These are phyloP conservation scores for Emericellopsis atlantica DNA, from an alignment of 2,329 filamentous ascomycete species.

Conservation along the genomic window DNA sequence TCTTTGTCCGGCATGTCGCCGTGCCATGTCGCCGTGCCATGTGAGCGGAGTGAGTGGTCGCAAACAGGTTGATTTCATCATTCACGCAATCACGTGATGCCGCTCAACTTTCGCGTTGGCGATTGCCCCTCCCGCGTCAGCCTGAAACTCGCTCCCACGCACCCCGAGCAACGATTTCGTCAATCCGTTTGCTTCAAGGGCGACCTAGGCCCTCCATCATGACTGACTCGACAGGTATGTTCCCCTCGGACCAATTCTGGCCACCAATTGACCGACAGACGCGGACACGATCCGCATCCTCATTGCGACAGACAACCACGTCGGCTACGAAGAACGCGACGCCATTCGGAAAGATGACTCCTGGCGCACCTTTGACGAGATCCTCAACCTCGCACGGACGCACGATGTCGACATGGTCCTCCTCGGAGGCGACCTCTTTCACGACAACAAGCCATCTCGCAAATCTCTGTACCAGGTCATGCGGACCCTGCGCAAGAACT, in stretches of 20 bases:
- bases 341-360: constrained; percentile 92
- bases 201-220: not conserved
- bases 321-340: constrained; percentile 90
- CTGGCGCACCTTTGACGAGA: constrained; percentile 91
- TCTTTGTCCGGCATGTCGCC: not conserved
- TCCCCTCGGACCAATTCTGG: not conserved
- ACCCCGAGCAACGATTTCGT: no score
- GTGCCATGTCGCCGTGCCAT: not conserved
- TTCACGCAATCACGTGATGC: no score
- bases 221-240: constrained; percentile 4
- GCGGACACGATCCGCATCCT: constrained; percentile 89
- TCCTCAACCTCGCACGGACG: constrained; percentile 71
- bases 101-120: no score
- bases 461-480: constrained; percentile 97
- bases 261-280: constrained; percentile 18
- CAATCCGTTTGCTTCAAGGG: no score
- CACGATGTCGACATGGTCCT: constrained; percentile 83
- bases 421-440: constrained; percentile 87
- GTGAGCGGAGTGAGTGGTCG: no score
- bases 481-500: constrained; percentile 85
- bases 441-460: constrained; percentile 93
- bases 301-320: constrained; percentile 93
- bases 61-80: no score
- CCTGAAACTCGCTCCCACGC: no score
- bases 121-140: no score